Percentiles rank a stretch among this genome's conserved stretches.
Conservation (phyloP, 257 asterid genomes). For the Gynochthodes officinalis region DNA sequence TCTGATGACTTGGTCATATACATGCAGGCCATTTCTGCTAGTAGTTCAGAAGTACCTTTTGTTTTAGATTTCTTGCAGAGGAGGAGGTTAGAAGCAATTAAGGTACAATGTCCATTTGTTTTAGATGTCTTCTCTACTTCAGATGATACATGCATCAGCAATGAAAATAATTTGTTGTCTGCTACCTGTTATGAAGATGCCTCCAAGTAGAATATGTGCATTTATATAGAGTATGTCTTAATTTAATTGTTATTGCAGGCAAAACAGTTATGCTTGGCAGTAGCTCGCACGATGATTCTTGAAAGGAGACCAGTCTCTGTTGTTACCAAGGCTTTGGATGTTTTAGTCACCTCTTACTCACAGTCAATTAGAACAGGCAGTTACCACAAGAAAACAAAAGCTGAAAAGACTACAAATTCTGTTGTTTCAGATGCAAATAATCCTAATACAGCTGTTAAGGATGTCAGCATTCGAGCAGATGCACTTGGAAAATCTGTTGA, state of each 20-base stretch:
- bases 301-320: constrained; percentile 77
- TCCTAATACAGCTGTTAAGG: constrained; percentile 30
- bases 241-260: constrained; percentile 51
- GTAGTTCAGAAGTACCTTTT: constrained; percentile 78
- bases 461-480: constrained; percentile 31
- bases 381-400: constrained; percentile 47
- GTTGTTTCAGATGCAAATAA: constrained; percentile 40
- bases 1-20: constrained; percentile 20
- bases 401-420: constrained; percentile 48
- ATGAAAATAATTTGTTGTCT: not conserved
- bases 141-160: not conserved
- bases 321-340: constrained; percentile 64
- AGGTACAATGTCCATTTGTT: constrained; percentile 43
- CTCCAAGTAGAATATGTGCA: not conserved
- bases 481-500: constrained; percentile 39
- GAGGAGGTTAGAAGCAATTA: constrained; percentile 78
- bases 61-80: constrained; percentile 89
- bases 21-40: constrained; percentile 85
- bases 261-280: constrained; percentile 66
- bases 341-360: constrained; percentile 44
- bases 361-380: constrained; percentile 71
- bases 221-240: not conserved
- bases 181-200: constrained; percentile 1
- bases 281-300: constrained; percentile 60
- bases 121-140: not conserved